A percentile compares a stretch with the other conserved stretches of the same genome.
These are phyloP conservation scores for Pestalotiopsis sp. DNA, from an alignment of 2,329 filamentous ascomycete species.

Conservation along the genomic window DNA sequence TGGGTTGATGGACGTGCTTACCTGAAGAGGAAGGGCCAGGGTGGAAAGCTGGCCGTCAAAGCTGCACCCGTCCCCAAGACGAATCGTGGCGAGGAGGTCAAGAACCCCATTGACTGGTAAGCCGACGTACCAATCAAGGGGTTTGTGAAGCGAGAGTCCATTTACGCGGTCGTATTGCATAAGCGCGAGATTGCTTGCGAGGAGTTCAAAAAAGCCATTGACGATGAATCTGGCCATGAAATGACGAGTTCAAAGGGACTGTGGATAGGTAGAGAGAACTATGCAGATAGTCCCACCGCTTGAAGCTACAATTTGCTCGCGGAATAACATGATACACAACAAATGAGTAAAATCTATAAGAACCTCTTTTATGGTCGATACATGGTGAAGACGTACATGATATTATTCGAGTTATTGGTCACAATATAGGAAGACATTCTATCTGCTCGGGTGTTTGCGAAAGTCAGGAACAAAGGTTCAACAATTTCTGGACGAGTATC, in stretches of 20 bases:
- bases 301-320: slow-evolving; percentile 4
- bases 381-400: not conserved
- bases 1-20: slow-evolving; percentile 91
- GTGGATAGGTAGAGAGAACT: not conserved
- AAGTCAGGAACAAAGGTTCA: no score
- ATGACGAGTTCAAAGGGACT: not conserved
- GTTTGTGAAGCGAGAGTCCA: not conserved
- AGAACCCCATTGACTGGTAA: slow-evolving; percentile 87
- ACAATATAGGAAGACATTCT: no score
- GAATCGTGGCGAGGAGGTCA: slow-evolving; percentile 80
- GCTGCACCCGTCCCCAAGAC: slow-evolving; percentile 78
- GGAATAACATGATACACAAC: not conserved
- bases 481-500: no score
- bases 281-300: slow-evolving; percentile 1
- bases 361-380: not conserved
- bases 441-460: no score
- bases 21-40: slow-evolving; percentile 59
- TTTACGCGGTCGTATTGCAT: not conserved
- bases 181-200: not conserved
- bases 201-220: slow-evolving; percentile 5
- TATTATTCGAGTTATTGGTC: no score
- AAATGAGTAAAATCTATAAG: not conserved
- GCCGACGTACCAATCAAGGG: not conserved
- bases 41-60: slow-evolving; percentile 57
- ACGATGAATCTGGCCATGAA: not conserved